Conservation (phyloP, 1,139 yeast species). For the Taiozyma sp. region DNA sequence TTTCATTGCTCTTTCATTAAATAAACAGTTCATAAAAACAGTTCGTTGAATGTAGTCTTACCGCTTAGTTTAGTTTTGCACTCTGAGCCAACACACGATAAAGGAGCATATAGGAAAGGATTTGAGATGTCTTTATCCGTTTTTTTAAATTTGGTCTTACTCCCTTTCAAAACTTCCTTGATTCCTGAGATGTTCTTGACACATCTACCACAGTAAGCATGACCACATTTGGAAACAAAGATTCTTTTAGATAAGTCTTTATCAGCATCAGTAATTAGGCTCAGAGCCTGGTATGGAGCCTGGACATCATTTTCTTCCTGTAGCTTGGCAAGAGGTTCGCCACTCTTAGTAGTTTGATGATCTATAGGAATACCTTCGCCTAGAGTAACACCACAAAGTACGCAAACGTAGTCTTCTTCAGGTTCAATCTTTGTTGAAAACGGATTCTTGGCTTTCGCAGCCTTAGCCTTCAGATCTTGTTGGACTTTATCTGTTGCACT, state of each 20-base stretch:
- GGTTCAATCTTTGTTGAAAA: conserved; percentile 28
- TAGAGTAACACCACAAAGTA: conserved; percentile 60
- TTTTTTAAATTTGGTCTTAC: conserved; percentile 8
- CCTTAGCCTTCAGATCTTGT: conserved; percentile 17
- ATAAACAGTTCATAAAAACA: conserved; percentile 22
- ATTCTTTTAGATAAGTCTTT: conserved; percentile 59
- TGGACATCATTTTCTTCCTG: conserved; percentile 31
- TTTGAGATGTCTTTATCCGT: conserved; percentile 33
- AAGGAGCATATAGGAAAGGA: conserved; percentile 44
- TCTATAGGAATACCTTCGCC: conserved; percentile 66
- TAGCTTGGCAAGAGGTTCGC: conserved; percentile 24
- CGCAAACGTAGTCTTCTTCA: conserved; percentile 43
- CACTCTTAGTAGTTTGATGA: conserved; percentile 31
- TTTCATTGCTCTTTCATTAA: not conserved
- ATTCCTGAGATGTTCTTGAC: conserved; percentile 51
- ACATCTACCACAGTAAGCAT: conserved; percentile 83
- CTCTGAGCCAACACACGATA: conserved; percentile 36
- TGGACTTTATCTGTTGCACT: conserved; percentile 25
- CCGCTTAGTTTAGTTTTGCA: conserved; percentile 35
- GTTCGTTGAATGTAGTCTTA: conserved; percentile 32
- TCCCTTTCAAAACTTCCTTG: conserved; percentile 15
- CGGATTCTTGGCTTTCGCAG: conserved; percentile 25
- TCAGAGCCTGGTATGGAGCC: conserved; percentile 63
- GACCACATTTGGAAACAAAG: conserved; percentile 74
- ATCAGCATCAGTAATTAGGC: conserved; percentile 48